Evolutionary conservation across 495 filamentous ascomycete species (phyloP).

Genomic region (Penicillium waksmanii): DNA sequence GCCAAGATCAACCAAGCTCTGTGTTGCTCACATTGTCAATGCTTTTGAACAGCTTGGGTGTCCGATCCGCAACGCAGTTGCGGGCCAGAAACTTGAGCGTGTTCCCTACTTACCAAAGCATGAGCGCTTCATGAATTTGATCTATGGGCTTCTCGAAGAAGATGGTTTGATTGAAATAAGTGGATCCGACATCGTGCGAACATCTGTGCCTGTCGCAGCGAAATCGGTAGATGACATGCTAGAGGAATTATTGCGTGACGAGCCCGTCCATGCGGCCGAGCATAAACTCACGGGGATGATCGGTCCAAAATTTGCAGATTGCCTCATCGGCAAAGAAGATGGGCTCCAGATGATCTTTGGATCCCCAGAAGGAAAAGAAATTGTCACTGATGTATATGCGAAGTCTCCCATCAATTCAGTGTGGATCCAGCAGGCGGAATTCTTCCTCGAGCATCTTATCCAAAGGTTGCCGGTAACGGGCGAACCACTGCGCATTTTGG

Average conservation of each 20-base stretch:
- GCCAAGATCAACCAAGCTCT: constrained; percentile 25
- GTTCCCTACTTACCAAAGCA: constrained; percentile 41
- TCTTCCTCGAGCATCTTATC: constrained; percentile 1
- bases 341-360: constrained; percentile 54
- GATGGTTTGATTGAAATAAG: constrained; percentile 41
- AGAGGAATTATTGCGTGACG: constrained; percentile 36
- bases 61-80: constrained; percentile 30
- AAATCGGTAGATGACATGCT: constrained; percentile 41
- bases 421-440: neutral
- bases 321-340: constrained; percentile 40
- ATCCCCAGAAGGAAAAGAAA: constrained; percentile 36
- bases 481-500: constrained; percentile 29
- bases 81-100: constrained; percentile 37
- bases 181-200: constrained; percentile 36
- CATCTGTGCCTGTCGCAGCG: constrained; percentile 33
- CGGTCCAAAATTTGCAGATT: constrained; percentile 44
- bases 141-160: constrained; percentile 48
- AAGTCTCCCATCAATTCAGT: neutral
- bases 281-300: constrained; percentile 10
- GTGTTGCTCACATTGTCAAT: constrained; percentile 43
- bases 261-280: constrained; percentile 46
- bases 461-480: constrained; percentile 6
- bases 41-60: constrained; percentile 50
- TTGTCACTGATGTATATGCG: neutral
- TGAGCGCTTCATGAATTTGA: constrained; percentile 35